Percentiles rank a stretch among this genome's conserved stretches.
Conservation (phyloP, 148 eudicot genomes). For the Nepenthes gracilis region DNA sequence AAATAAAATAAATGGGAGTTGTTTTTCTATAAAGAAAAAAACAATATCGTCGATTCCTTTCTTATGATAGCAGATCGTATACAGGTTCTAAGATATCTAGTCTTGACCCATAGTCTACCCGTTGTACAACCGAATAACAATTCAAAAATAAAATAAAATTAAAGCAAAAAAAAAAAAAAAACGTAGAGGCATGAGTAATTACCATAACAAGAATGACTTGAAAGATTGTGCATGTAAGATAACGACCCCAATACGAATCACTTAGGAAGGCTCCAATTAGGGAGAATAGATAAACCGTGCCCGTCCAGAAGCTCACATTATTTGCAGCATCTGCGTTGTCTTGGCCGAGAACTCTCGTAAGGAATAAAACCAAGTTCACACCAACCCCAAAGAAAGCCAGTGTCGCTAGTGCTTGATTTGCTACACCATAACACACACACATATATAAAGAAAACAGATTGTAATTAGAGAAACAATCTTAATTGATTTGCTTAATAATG, state of each 20-base stretch:
- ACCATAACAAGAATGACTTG: constrained; percentile 63
- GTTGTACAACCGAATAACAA: too few relatives aligned
- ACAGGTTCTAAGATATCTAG: too few relatives aligned
- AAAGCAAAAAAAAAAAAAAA: too few relatives aligned
- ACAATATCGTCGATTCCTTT: too few relatives aligned
- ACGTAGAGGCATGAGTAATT: neutral
- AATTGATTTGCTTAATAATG: neutral
- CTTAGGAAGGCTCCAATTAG: constrained; percentile 86
- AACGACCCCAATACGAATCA: constrained; percentile 96
- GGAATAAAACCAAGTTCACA: constrained; percentile 79
- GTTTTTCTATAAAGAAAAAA: too few relatives aligned
- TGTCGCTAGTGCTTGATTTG: constrained; percentile 81
- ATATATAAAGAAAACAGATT: neutral
- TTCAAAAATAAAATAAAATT: too few relatives aligned
- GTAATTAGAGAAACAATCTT: neutral
- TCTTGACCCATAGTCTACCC: too few relatives aligned
- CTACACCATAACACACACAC: constrained; percentile 20
- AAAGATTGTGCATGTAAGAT: constrained; percentile 66
- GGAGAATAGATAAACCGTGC: constrained; percentile 85
- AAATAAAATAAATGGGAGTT: too few relatives aligned
- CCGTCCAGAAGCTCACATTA: constrained; percentile 87
- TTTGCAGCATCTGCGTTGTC: constrained; percentile 83
- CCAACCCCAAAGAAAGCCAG: constrained; percentile 89
- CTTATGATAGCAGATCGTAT: too few relatives aligned
- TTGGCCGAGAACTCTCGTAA: constrained; percentile 71